Base-by-base conservation (phyloP, 805 yeast species). In the Candida ipomoeae region DNA sequence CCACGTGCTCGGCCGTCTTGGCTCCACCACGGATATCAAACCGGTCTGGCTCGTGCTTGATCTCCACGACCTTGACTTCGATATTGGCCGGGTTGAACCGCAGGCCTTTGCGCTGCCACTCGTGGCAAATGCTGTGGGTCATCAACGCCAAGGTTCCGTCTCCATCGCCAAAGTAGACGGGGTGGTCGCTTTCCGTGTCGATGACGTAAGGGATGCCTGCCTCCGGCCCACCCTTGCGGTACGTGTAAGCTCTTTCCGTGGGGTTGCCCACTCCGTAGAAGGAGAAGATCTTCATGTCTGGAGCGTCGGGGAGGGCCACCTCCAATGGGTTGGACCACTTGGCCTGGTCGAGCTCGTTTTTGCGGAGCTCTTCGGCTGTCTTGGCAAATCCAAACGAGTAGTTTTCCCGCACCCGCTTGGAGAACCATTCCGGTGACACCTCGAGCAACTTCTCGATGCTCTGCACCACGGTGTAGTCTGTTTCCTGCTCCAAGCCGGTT, bases 21-120 rank as follows among this genome's bases (percentile, higher is more conserved):
- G 97, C 95, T 13, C 99, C 99, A 23, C 99, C 99, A 56, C 99
- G 79, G 33, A 94, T 87, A 70, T 94, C 99, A 61, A 87, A 90
- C 57, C 88, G 73, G 62, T 89, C 96, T 0, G 99, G 99, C 63
- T 91, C 95, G 62, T 94, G 97, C 60, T 81, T 79, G 73, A 94
- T 85, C 69, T 94, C 99, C 13, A 92, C 96, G 44, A 90, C 77
- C 20, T 81, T 91, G 18, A 92, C 95, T 17, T 74, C 61, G 1
- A 81, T 68, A 7, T 78, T 76, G 0, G 87, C 96, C 1, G 99
- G 99, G 64, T 94, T 94, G 67, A 77, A 87, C 58, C 81, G 74
- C 50, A 84, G 80, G 31, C 80, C 75, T 20, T 71, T 60, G 48
- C 81, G 80, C 58, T 83, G 83, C 97, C 97, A 91, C 63, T 86